Evolutionary conservation across 768 basidiomycete species (phyloP), one percentile per base, ranked within the genome.

Genomic region (Kwoniella europaea): DNA sequence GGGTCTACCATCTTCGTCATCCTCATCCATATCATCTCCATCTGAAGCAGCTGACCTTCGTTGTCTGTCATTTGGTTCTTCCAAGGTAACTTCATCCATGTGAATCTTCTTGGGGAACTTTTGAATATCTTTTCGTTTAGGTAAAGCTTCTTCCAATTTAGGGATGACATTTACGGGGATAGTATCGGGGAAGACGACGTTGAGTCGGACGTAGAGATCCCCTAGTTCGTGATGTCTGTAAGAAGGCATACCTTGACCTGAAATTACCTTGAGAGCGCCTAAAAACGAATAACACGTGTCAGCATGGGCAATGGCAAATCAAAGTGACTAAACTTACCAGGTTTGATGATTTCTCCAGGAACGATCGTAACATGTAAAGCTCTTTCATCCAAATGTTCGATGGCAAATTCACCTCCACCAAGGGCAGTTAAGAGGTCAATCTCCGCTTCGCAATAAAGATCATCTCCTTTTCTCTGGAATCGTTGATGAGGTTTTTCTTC

Each of bases 161-260:
- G 88, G 86, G 76, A 94, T 90, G 46, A 86, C 85, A 42, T 86
- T 85, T 42, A 89, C 86, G 69, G 91, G 88, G 83, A 99, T 88
- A 66, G 84, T 80, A 41, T 94, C 92, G 46, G 97, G 97, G 89
- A 98, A 99, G 69, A 87, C 89, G 80, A 99, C 92, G 72, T 87
- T 87, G 76, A 98, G 85, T 81, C 90, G 91, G 84, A 99, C 88
- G 82, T 89, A 94, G 71, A 99, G 88, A 84, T 98, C 94, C 50
- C 97, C 97, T 52, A 90, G 88, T 82, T 99, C 94, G 85, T 98
- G 97, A 85, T 98, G 96, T 71, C 97, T 90, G 84, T 92, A 92
- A 62, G 97, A 98, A 13, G 96, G 97, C 97, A 99, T 99, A 72
- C 97, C 97, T 85, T 98, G 95, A 4, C 92, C 92, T 60, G 88